Evolutionary conservation across 352 stramenopile species (phyloP), one percentile per base, ranked within the genome.

Genomic region (Phytophthora constricta): DNA sequence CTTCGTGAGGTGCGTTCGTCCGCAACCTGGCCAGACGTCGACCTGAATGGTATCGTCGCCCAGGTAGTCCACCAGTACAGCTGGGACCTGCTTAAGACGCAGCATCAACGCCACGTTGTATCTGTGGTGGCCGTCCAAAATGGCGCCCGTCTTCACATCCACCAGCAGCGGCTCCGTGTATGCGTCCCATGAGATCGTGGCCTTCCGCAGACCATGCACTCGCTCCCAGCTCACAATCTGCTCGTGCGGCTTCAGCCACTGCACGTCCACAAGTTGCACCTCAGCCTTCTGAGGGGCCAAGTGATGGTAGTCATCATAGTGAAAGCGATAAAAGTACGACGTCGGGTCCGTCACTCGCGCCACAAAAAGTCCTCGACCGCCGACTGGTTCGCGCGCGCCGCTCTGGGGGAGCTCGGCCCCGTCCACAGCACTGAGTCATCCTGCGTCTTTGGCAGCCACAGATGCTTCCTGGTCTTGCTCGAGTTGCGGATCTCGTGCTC

Each of bases 281-380:
- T 92, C 72, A 3, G 82, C 82, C 52, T 94, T 93, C 65, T 90
- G 77, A 8, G 86, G 86, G 28, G 72, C 77, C 50, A 92, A 70
- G 62, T 92, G 83, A 8, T 79, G 70, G 25, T 75, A 53, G 47
- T 91, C 74, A 58, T 94, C 86, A 46, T 81, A 90, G 57, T 84
- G 87, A 67, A 93, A 96, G 51, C 82, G 80, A 54, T 87, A 96
- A 68, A 96, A 96, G 70, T 94, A 96, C 22, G 88, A 96, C 45
- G 88, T 94, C 49, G 86, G 86, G 62, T 96, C 88, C 17, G 82
- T 92, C 50, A 93, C 80, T 4, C 88, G 84, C 27, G 86, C 88
- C 13, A 92, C 68, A 56, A 96, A 91, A 96, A 96, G 37, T 86
- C 76, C 27, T 90, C 73, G 17, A 90, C 80, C 14, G 84, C 79